Evolutionary conservation across 345 rosid genomes (phyloP), one percentile per base, ranked within the genome.

Genomic region (Nephelium lappaceum): DNA sequence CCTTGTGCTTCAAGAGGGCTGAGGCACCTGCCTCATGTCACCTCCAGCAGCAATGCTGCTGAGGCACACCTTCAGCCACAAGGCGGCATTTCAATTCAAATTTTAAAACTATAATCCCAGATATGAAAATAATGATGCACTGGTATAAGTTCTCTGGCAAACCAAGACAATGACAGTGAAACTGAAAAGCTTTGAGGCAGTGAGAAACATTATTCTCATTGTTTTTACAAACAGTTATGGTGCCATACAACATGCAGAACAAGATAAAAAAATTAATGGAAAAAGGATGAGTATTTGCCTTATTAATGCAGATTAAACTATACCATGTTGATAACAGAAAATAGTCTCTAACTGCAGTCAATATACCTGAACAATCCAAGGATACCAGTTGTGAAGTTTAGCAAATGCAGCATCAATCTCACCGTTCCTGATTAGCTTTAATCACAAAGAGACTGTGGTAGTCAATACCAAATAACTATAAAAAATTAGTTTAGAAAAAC

Each of bases 341-440:
- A 74, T 8, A 39, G 31, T n/a, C 42, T 60, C 21, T 11, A 36
- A 21, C 76, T 68, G 38, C 53, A 18, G 41, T 39, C 15, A 70
- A 74, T 67, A 77, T 71, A 96, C 99, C 98, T 94, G 89, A 79
- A 93, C 87, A 75, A 92, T 86, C 80, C 92, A 90, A 71, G 99
- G 99, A 87, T 91, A 91, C 92, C 89, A 93, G 41, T 88, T 90
- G 47, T n/a, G 89, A 69, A 96, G 94, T 79, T 86, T 85, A 77
- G 67, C 76, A 58, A 94, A 73, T 67, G 94, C 94, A 64, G 87
- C 85, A 86, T 91, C 93, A 79, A 93, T 91, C 76, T 93, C 91
- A 62, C 98, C 99, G 79, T 78, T 91, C 87, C 90, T 88, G 84
- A 96, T 89, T 74, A 91, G 87, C 99, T 96, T 85, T 84, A 82